Evolutionary conservation across 2,329 filamentous ascomycete genomes (phyloP), one percentile per base, ranked within the genome.

Genomic region (Scedosporium dehoogii): DNA sequence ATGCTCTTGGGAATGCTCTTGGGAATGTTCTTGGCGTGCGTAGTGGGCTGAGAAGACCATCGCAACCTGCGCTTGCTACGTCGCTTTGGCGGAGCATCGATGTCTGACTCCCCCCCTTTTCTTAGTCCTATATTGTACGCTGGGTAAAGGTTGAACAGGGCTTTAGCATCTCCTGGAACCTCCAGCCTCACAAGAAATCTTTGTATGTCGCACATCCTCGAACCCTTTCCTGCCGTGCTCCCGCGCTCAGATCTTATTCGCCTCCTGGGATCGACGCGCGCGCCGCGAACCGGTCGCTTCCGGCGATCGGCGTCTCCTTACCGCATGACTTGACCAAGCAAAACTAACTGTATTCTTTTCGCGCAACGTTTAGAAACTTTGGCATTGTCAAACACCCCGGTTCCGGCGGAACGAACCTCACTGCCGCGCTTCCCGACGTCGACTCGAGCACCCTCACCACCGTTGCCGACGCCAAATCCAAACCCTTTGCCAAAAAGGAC

Each of bases 331-430:
- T 33, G 29, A 33, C 29, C 29, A 33, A 2, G 44, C 3, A 27
- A 25, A 14, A 18, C 51, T 55, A 27, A 55, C 63, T 64, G 5
- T 51, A 53, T 62, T 29, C 53, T 41, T 48, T 60, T 41, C 27
- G 14, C 38, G 12, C n/a, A 38, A 33, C 29, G 29, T 33, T 33
- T 70, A 88, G 86, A 75, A 97, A 97, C 77, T 96, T 99, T 73
- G 94, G 92, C 71, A 89, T 99, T 70, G 96, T 99, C 76, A 97
- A 97, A 74, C 94, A 97, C 73, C 93, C 94, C 2, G 92, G 92
- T 67, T 87, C 84, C 63, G 85, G 85, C 67, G 79, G 75, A 44
- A 82, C 81, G 21, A 79, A 75, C 64, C 72, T 81, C 58, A 74
- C 77, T 21, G 74, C 78, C 53, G 74, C 73, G 62, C 66, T 75